Percentiles rank a stretch among this genome's conserved stretches.
Evolutionary conservation across 495 filamentous ascomycete species (phyloP).

Genomic region (Penicillium turbatum): DNA sequence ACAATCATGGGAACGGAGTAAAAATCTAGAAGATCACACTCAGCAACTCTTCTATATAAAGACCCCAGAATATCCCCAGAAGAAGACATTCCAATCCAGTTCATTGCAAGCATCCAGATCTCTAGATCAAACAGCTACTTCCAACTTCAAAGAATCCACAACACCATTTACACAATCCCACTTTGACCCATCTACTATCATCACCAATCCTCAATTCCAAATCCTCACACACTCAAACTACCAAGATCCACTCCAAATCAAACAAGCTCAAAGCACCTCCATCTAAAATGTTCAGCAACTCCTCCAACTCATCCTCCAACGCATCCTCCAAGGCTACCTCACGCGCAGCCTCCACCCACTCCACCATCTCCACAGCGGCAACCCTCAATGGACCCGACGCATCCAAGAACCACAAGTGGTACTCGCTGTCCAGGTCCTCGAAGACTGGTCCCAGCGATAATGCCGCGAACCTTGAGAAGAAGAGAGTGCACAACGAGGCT

Average conservation of each 20-base stretch:
- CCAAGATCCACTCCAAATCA: background rate
- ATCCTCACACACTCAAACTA: background rate
- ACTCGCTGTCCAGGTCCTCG: constrained; percentile 16
- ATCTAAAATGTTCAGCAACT: constrained; percentile 13
- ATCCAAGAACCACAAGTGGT: constrained; percentile 26
- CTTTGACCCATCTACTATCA: too few species aligned
- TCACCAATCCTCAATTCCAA: background rate
- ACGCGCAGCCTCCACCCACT: constrained; percentile 25
- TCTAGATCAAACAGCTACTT: background rate
- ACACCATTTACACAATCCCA: background rate
- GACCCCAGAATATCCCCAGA: background rate
- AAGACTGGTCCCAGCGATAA: constrained; percentile 5
- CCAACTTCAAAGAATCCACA: background rate
- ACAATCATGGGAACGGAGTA: background rate
- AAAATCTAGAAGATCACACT: constrained; percentile 11
- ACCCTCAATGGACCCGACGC: constrained; percentile 24
- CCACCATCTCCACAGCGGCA: constrained; percentile 26
- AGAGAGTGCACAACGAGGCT: constrained; percentile 29
- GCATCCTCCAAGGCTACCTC: constrained; percentile 19
- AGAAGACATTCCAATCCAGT: background rate
- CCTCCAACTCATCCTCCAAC: constrained; percentile 17
- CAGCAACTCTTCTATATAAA: constrained; percentile 9
- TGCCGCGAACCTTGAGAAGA: constrained; percentile 3
- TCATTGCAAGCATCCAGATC: background rate
- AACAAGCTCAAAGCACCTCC: background rate